Evolutionary conservation across 2,329 filamentous ascomycete genomes (phyloP), one percentile per base, ranked within the genome.

Genomic region (Ophiostoma fasciatum): DNA sequence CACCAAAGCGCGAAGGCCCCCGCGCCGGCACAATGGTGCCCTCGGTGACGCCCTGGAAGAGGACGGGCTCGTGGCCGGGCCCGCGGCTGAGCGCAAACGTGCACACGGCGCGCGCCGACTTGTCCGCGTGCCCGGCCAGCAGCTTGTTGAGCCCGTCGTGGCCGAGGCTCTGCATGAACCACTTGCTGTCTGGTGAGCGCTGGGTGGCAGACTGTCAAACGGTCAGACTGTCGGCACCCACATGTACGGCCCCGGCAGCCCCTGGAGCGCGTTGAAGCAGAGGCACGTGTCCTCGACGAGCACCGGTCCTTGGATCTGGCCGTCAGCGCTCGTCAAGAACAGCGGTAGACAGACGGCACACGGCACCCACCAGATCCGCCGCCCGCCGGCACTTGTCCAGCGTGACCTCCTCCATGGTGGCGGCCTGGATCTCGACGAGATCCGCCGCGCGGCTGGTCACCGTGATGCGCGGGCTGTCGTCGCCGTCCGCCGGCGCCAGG

Each of bases 221-320:
- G n/a, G n/a, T n/a, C n/a, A n/a, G n/a, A n/a, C n/a, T n/a, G n/a
- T n/a, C n/a, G n/a, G n/a, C n/a, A 60, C 73, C 48, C 66, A 93
- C 88, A 98, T 93, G 56, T 98, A 98, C 28, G 88, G 84, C 2
- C 90, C 90, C 2, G 90, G 90, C 21, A 98, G 68, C n/a, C 85
- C 87, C 40, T 82, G 75, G 42, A 94, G 70, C 15, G 88, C 87
- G 52, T 82, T 78, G 55, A 94, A 98, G 63, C 85, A 92, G 33
- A 98, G 67, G 47, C 85, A 85, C 13, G 90, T 98, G 58, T 98
- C 90, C 60, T 98, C 90, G 10, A 94, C 88, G 27, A 98, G 66
- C 8, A 94, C 90, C 4, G 92, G 87, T 1, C 85, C 85, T 49
- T 79, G 65, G 32, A 90, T 60, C 84, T 92, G 7, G 17, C 28